Evolutionary conservation across 192 early-diverging fungal species (phyloP).

Genomic region (Dissophora ornata): DNA sequence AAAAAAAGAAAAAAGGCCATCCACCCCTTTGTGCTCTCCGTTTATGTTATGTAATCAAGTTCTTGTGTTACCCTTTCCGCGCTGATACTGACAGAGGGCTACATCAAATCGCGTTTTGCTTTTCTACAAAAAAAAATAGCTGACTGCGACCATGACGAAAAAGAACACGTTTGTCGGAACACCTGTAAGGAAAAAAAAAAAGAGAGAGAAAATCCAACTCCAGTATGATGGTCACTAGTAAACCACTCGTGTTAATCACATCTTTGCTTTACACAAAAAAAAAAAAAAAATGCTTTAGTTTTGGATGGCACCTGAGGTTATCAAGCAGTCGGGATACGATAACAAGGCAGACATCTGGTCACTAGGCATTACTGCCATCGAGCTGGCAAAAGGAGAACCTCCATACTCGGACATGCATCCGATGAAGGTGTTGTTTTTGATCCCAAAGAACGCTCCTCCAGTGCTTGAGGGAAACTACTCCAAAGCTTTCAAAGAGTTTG

Average conservation of each 20-base stretch:
- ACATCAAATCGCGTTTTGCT: too few relatives aligned
- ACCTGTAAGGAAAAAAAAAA: slow-evolving; percentile 64
- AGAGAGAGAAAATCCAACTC: not conserved
- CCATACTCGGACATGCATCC: slow-evolving; percentile 96
- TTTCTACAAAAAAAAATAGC: too few relatives aligned
- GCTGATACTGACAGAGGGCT: too few relatives aligned
- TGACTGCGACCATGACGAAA: slow-evolving; percentile 91
- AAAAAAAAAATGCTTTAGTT: slow-evolving; percentile 55
- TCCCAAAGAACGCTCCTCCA: slow-evolving; percentile 93
- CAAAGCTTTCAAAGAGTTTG: slow-evolving; percentile 92
- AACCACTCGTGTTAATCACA: not conserved
- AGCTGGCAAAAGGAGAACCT: slow-evolving; percentile 93
- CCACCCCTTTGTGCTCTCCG: too few relatives aligned
- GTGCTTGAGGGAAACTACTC: slow-evolving; percentile 80
- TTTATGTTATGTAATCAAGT: too few relatives aligned
- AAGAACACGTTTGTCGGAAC: slow-evolving; percentile 99
- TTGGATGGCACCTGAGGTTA: slow-evolving; percentile 97
- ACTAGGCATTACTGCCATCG: slow-evolving; percentile 96
- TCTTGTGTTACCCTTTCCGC: too few relatives aligned
- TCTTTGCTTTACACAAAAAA: too few relatives aligned
- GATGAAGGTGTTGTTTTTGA: slow-evolving; percentile 95
- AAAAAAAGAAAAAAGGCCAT: too few relatives aligned
- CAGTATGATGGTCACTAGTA: too few relatives aligned
- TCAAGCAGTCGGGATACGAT: slow-evolving; percentile 94
- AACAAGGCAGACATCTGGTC: slow-evolving; percentile 99